A percentile compares a stretch with the other conserved stretches of the same genome.
Conservation (phyloP, 805 yeast genomes). For the Metschnikowia kunwiensis region DNA sequence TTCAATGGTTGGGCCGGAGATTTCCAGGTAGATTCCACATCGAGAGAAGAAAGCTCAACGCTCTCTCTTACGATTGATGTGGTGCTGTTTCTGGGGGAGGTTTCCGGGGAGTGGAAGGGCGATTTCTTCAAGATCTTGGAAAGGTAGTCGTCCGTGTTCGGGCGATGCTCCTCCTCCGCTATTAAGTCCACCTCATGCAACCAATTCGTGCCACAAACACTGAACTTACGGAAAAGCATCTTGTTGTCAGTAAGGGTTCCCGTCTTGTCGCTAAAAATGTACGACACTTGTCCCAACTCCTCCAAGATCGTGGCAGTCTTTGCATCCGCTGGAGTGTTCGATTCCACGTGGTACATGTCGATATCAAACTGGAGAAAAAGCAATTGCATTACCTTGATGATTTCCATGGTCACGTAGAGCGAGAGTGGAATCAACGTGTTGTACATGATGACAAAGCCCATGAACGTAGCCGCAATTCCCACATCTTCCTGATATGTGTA, state of each 20-base stretch:
- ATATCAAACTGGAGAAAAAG: conserved; percentile 81
- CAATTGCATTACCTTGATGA: conserved; percentile 86
- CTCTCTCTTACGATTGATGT: conserved; percentile 34
- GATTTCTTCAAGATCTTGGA: conserved; percentile 3
- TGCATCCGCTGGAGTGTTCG: conserved; percentile 91
- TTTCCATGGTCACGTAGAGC: conserved; percentile 93
- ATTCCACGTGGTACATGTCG: conserved; percentile 85
- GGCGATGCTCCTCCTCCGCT: conserved; percentile 22
- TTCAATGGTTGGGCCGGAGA: conserved; percentile 48
- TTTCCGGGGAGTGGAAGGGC: not conserved
- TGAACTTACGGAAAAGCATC: conserved; percentile 87
- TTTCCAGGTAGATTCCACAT: conserved; percentile 39
- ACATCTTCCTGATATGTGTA: conserved; percentile 71
- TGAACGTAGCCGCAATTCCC: conserved; percentile 82
- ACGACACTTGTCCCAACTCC: conserved; percentile 95
- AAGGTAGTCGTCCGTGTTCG: conserved; percentile 4
- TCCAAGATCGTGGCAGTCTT: conserved; percentile 94
- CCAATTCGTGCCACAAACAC: conserved; percentile 90
- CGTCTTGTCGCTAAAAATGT: conserved; percentile 92
- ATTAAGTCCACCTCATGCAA: conserved; percentile 65
- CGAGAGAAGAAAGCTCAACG: conserved; percentile 26
- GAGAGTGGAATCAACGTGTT: conserved; percentile 95
- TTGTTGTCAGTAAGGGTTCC: conserved; percentile 94
- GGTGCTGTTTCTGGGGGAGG: conserved; percentile 25
- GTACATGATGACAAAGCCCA: conserved; percentile 97